Base-by-base conservation (phyloP, 805 yeast genomes). In the Teunomyces kruisii region DNA sequence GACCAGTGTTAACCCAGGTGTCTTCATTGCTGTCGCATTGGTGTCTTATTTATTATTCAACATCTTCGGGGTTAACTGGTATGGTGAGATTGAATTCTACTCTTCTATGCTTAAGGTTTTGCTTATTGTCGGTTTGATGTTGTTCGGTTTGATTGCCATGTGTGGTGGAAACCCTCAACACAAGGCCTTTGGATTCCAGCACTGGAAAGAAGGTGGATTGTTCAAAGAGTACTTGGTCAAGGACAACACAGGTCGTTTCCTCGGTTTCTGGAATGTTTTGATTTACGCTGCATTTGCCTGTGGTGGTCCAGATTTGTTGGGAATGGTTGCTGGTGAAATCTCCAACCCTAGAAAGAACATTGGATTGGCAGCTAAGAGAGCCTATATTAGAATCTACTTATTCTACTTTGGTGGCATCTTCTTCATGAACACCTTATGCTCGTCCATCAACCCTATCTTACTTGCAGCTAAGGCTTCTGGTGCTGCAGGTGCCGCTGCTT, bases 271-370 rank as follows among this genome's bases (percentile, higher is more conserved):
- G 80, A 77, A 81, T 12, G 81, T 78, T 43, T 68, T 83, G 40
- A 77, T 82, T 51, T 81, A 79, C 55, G 80, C 85, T 32, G 88
- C 83, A 12, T 83, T 81, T 53, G 79, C 86, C 3, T 83, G 81
- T 57, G 78, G 83, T 50, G 70, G 81, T 40, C 65, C 83, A 19
- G 71, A 66, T 49, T 52, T 64, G 48, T 52, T 67, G 43, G 70
- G 57, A 6, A 49, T 63, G 58, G 58, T 64, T 43, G 55, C 59
- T 33, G 66, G 70, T 30, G 84, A 82, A 53, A 65, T 68, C 35
- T 54, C 70, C n/a, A 53, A 56, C 32, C 89, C 73, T 15, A 52
- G 73, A 46, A 66, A 55, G 37, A 58, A 52, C 38, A 62, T 68
- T 27, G 63, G 68, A 2, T 46, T 61, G 49, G 72, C 70, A 6